Evolutionary conservation across 108 stramenopile species (phyloP), one percentile per base, ranked within the genome.

Genomic region (Fistulifera pelliculosa): DNA sequence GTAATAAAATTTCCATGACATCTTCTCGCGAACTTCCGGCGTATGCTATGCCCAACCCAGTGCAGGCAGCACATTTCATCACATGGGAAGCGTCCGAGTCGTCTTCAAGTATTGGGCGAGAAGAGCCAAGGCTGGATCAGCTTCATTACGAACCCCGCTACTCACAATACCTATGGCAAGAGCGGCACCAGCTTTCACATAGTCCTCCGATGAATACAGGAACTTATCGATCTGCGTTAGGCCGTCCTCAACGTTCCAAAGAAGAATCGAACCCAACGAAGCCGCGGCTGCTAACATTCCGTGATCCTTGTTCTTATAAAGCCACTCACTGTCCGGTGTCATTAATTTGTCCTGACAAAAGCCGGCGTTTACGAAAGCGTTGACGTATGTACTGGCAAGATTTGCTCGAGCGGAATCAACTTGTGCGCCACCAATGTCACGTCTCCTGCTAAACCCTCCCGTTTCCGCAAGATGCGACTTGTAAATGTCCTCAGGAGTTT

Each of bases 161-260:
- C 86, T 87, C 35, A 97, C 62, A 51, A 98, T 88, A 26, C 99
- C 99, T 19, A 98, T 86, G 38, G 95, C 97, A 38, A 99, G 75
- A 6, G 88, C 85, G n/a, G 96, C 99, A 25, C 98, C 97, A 13
- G 97, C 98, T 73, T 93, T 95, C 68, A 99, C 94, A 53, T 96
- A 81, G 17, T 95, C 91, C 64, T 98, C 98, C 38, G 77, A 82
- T 19, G 84, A 83, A 74, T 98, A 95, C 49, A 98, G 76, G 63
- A 86, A 98, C 77, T 98, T 96, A 65, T 98, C 97, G 63, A 98
- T 95, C 50, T 90, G 87, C 24, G 93, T 96, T 52, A 98, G 66
- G n/a, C 96, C 99, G 73, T 98, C 99, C 70, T 98, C 95, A 1
- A 99, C 96, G 68, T 99, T 97, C 99, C 99, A 99, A 18, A 98